Conservation (phyloP, 495 filamentous ascomycete species). For the Aspergillus leporis region DNA sequence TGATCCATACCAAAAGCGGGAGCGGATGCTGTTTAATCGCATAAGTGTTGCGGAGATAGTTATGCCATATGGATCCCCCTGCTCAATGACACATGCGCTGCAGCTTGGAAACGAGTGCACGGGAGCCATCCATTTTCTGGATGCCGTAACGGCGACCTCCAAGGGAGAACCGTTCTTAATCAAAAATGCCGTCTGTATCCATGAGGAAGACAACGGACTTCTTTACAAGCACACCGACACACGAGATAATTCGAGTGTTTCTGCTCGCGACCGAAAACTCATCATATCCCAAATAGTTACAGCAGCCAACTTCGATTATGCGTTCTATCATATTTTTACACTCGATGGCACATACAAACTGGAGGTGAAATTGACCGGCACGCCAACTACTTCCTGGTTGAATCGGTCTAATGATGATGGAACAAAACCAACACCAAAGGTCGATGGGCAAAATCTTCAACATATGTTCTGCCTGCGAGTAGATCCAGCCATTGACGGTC, state of each 20-base stretch:
- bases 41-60: conserved; percentile 74
- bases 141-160: conserved; percentile 52
- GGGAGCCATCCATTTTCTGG: conserved; percentile 75
- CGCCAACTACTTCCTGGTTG: conserved; percentile 47
- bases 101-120: conserved; percentile 70
- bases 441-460: conserved; percentile 54
- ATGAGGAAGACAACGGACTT: conserved; percentile 74
- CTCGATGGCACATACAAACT: conserved; percentile 51
- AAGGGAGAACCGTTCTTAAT: conserved; percentile 60
- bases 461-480: conserved; percentile 56
- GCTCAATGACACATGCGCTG: conserved; percentile 74
- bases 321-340: conserved; percentile 53
- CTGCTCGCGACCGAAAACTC: conserved; percentile 68
- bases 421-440: conserved; percentile 22
- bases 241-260: conserved; percentile 65
- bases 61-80: conserved; percentile 74
- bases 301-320: conserved; percentile 66
- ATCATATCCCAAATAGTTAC: conserved; percentile 67
- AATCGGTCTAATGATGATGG: conserved; percentile 34
- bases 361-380: conserved; percentile 50
- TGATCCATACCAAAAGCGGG: conserved; percentile 61
- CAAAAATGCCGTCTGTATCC: conserved; percentile 77
- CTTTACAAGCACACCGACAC: conserved; percentile 85
- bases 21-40: conserved; percentile 54
- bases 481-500: conserved; percentile 55